These are phyloP conservation scores for Aspergillus pseudotamarii DNA, from an alignment of 2,329 filamentous ascomycete genomes.

Conservation along the genomic window DNA sequence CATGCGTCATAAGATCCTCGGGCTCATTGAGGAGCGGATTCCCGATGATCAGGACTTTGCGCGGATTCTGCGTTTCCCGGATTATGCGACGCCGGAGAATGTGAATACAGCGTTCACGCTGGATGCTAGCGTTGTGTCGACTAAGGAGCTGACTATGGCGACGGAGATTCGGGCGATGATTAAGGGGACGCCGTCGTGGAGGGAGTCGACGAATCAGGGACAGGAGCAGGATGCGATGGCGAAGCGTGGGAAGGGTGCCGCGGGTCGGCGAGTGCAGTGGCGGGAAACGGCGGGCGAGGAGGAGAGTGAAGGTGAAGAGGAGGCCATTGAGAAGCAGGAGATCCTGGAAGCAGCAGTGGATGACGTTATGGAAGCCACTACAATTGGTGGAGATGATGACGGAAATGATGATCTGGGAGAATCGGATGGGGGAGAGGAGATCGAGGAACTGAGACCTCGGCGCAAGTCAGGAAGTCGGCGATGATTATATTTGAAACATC, in stretches of 20 bases:
- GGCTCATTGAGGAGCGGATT: conserved; percentile 53
- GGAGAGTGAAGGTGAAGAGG: conserved; percentile 31
- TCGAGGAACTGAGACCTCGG: background rate
- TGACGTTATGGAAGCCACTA: conserved; percentile 28
- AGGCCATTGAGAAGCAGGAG: conserved; percentile 35
- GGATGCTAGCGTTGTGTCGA: conserved; percentile 22
- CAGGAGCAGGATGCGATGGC: conserved; percentile 10
- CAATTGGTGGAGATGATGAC: conserved; percentile 23
- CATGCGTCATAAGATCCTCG: conserved; percentile 82
- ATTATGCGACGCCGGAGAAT: conserved; percentile 30
- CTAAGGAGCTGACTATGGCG: conserved; percentile 33
- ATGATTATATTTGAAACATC: background rate
- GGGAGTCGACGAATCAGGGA: conserved; percentile 15
- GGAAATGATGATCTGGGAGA: conserved; percentile 29
- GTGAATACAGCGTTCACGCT: conserved; percentile 29
- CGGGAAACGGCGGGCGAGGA: conserved; percentile 22
- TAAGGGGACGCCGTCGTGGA: conserved; percentile 35
- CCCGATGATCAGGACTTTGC: conserved; percentile 40
- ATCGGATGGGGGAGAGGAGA: conserved; percentile 20
- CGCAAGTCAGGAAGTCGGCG: background rate
- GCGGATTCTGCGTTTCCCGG: conserved; percentile 42
- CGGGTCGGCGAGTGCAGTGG: conserved; percentile 20
- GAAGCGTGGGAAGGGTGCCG: conserved; percentile 7
- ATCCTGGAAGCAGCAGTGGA: conserved; percentile 33
- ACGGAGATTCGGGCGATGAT: conserved; percentile 41